Percentiles rank a stretch among this genome's conserved stretches.
phyloP scores from a whole-genome alignment of 768 basidiomycete genomes.

The Rhizopogon roseolus region DNA sequence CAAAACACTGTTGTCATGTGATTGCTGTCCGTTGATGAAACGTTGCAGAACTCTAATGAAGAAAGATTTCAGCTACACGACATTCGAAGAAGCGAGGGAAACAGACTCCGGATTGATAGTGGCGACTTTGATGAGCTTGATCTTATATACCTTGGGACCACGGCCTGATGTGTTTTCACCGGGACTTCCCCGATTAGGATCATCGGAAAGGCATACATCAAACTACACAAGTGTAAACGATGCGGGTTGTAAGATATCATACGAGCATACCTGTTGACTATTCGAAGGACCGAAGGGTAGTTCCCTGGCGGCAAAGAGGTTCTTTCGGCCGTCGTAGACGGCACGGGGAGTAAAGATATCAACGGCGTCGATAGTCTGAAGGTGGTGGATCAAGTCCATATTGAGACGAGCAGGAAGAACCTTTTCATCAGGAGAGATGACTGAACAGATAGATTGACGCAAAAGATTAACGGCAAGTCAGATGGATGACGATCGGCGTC shows the following conservation, averaged over 20 bases:
- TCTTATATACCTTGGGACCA: slow-evolving; percentile 63
- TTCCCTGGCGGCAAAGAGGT: slow-evolving; percentile 57
- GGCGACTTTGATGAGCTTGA: slow-evolving; percentile 55
- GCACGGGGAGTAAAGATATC: slow-evolving; percentile 69
- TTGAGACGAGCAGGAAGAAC: slow-evolving; percentile 62
- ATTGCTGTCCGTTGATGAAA: slow-evolving; percentile 62
- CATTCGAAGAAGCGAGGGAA: slow-evolving; percentile 6
- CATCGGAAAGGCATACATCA: slow-evolving; percentile 47
- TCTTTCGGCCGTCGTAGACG: slow-evolving; percentile 80
- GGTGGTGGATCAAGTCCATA: slow-evolving; percentile 58
- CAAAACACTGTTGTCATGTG: slow-evolving; percentile 60
- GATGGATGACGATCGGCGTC: not conserved
- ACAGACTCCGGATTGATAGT: slow-evolving; percentile 53
- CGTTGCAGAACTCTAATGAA: slow-evolving; percentile 51
- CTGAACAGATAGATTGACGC: slow-evolving; percentile 25
- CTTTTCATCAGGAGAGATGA: slow-evolving; percentile 67
- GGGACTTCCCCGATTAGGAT: slow-evolving; percentile 26
- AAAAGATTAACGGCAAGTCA: slow-evolving; percentile 9
- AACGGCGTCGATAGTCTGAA: slow-evolving; percentile 56
- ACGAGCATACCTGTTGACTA: slow-evolving; percentile 43
- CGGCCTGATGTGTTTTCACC: slow-evolving; percentile 28
- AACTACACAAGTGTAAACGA: slow-evolving; percentile 40
- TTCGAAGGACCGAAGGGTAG: slow-evolving; percentile 53
- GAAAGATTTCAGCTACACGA: slow-evolving; percentile 11
- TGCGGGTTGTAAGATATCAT: not conserved